phyloP scores from a whole-genome alignment of 148 eudicot genomes.

The Rhododendron griersonianum region DNA sequence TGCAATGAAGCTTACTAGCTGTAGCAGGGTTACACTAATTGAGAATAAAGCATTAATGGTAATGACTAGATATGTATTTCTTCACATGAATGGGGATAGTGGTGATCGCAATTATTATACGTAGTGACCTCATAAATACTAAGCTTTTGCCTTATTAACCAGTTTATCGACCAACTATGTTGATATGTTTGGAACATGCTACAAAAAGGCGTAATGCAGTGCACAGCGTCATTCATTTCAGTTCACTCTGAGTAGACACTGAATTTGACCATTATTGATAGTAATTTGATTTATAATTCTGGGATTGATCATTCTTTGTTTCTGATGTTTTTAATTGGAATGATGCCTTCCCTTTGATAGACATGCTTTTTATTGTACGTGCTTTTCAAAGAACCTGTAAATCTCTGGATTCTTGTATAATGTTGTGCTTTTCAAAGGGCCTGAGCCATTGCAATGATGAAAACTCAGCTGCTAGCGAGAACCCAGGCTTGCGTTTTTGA shows the following conservation, averaged over 20 bases:
- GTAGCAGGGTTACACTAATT: constrained; percentile 67
- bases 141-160: neutral
- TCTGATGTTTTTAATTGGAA: neutral
- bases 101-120: neutral
- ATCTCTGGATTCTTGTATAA: neutral
- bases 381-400: neutral
- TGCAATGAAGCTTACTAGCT: constrained; percentile 81
- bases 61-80: constrained; percentile 11
- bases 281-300: neutral
- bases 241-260: neutral
- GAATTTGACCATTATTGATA: neutral
- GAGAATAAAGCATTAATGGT: constrained; percentile 84
- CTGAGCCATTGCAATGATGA: neutral
- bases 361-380: neutral
- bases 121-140: neutral
- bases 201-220: neutral
- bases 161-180: constrained; percentile 1
- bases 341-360: neutral
- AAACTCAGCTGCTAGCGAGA: neutral
- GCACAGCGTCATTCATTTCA: neutral
- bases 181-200: neutral
- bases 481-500: neutral
- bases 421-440: neutral
- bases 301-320: neutral
- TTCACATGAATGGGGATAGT: neutral